These are phyloP conservation scores for Tetraselmis striata DNA, from an alignment of 139 green algal genomes.

Conservation along the genomic window DNA sequence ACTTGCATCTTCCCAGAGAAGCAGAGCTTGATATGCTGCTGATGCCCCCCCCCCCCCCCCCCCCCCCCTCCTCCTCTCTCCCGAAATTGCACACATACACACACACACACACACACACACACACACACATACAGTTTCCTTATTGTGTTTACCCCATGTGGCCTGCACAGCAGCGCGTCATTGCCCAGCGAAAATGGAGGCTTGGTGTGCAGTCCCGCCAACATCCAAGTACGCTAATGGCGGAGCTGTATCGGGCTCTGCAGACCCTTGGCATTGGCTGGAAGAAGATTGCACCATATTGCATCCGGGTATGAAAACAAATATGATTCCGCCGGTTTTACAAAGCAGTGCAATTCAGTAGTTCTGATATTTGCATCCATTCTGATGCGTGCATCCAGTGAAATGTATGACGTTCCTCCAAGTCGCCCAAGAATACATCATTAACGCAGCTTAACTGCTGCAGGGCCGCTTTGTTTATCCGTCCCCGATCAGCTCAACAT, in stretches of 20 bases:
- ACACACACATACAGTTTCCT: constrained; percentile 2
- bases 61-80: not conserved
- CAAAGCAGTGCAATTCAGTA: not conserved
- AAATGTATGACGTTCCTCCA: constrained; percentile 12
- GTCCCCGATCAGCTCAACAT: not conserved
- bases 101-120: constrained; percentile 2
- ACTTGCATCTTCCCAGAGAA: no score
- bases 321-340: no score
- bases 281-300: constrained; percentile 36
- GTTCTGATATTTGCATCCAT: not conserved
- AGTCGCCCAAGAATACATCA: not conserved
- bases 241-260: constrained; percentile 60
- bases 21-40: no score
- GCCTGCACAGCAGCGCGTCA: constrained; percentile 60
- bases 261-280: constrained; percentile 24
- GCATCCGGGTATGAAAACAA: not conserved
- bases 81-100: constrained; percentile 14
- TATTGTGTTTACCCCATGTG: no score
- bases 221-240: constrained; percentile 80
- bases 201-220: constrained; percentile 63
- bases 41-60: not conserved
- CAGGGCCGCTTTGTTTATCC: not conserved
- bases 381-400: constrained; percentile 20
- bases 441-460: no score
- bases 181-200: constrained; percentile 85